Evolutionary conservation across 2,329 filamentous ascomycete species (phyloP).

Genomic region (Corinectria fuckeliana): DNA sequence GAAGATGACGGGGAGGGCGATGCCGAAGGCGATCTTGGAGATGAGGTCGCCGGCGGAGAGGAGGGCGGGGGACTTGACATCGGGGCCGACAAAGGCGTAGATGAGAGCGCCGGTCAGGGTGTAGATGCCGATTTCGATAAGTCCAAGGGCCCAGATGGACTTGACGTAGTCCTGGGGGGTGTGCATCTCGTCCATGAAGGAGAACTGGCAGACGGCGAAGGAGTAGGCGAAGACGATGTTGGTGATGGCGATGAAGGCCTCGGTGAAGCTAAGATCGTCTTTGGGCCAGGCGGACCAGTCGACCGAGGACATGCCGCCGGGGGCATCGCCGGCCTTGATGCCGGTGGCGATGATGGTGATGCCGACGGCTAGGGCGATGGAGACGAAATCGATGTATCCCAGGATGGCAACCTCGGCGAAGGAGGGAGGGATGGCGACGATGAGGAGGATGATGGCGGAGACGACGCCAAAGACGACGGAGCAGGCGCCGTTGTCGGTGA

Average conservation of each 20-base stretch:
- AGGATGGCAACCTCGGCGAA: slow-evolving; percentile 58
- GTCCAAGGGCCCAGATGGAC: slow-evolving; percentile 67
- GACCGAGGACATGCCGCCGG: slow-evolving; percentile 42
- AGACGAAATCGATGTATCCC: slow-evolving; percentile 64
- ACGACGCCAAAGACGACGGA: slow-evolving; percentile 54
- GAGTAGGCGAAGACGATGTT: slow-evolving; percentile 78
- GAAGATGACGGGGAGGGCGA: slow-evolving; percentile 75
- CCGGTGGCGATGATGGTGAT: slow-evolving; percentile 72
- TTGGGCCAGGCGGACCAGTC: slow-evolving; percentile 55
- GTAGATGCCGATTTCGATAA: slow-evolving; percentile 69
- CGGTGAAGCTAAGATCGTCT: slow-evolving; percentile 54
- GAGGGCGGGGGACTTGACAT: slow-evolving; percentile 71
- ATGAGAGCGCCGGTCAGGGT: slow-evolving; percentile 70
- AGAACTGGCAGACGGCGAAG: slow-evolving; percentile 59
- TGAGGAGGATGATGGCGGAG: slow-evolving; percentile 53
- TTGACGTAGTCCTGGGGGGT: slow-evolving; percentile 54
- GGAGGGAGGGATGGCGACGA: slow-evolving; percentile 55
- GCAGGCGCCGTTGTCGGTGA: slow-evolving; percentile 62
- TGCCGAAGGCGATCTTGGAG: slow-evolving; percentile 71
- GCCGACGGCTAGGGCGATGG: slow-evolving; percentile 67
- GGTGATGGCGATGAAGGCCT: slow-evolving; percentile 65
- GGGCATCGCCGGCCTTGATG: slow-evolving; percentile 45
- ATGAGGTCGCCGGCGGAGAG: slow-evolving; percentile 66
- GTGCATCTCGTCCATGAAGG: slow-evolving; percentile 62
- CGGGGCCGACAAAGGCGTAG: slow-evolving; percentile 71